A percentile compares a stretch with the other conserved stretches of the same genome.
phyloP scores from a whole-genome alignment of 1,284 basidiomycete genomes.

The Marasmius tenuissimus region DNA sequence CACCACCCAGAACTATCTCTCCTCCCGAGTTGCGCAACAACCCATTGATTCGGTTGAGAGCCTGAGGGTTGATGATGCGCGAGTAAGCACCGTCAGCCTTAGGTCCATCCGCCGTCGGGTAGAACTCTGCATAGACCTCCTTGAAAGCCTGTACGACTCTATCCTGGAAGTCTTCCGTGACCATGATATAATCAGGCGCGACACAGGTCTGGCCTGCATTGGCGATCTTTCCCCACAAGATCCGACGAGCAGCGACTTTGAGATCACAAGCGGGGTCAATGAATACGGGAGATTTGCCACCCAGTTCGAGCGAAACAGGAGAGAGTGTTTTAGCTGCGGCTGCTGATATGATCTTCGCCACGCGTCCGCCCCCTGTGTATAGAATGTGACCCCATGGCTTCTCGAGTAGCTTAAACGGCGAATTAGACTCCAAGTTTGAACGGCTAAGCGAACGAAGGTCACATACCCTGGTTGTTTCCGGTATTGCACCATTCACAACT shows the following conservation, averaged over 20 bases:
- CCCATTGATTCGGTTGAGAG: constrained; percentile 62
- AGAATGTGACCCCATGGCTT: constrained; percentile 84
- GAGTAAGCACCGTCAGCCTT: constrained; percentile 41
- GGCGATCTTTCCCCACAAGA: constrained; percentile 80
- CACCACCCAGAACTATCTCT: constrained; percentile 69
- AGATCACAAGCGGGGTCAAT: constrained; percentile 71
- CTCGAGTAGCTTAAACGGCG: constrained; percentile 61
- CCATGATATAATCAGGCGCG: constrained; percentile 83
- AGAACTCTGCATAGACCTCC: constrained; percentile 46
- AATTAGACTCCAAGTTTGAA: neutral
- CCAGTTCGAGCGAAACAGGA: constrained; percentile 74
- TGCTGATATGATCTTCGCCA: constrained; percentile 76
- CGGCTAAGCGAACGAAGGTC: neutral
- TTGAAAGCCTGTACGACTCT: constrained; percentile 62
- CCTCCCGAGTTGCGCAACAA: constrained; percentile 74
- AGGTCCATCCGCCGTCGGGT: constrained; percentile 34
- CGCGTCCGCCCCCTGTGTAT: constrained; percentile 68
- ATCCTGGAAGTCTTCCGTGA: constrained; percentile 64
- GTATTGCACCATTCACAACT: constrained; percentile 76
- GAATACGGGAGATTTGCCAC: constrained; percentile 79
- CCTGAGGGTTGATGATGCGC: constrained; percentile 50
- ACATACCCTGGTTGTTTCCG: constrained; percentile 70
- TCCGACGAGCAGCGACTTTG: constrained; percentile 55
- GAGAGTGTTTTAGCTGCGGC: constrained; percentile 89
- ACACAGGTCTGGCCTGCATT: constrained; percentile 77